Conservation (phyloP, 306 rosid genomes). For the Arachis hypogaea region DNA sequence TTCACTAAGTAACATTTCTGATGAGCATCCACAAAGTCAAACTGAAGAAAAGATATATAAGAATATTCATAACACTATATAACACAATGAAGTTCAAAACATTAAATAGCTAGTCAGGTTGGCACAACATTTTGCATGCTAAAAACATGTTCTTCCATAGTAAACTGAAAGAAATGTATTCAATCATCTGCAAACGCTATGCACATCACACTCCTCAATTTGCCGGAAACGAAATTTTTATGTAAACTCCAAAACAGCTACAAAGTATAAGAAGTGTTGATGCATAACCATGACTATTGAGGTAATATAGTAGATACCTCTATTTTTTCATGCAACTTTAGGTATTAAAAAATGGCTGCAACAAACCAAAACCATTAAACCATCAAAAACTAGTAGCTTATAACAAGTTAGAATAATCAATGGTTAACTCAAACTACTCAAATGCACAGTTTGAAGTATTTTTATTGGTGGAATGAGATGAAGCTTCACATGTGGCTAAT, state of each 20-base stretch:
- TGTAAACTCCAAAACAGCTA: slow-evolving; percentile 12
- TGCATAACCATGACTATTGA: slow-evolving; percentile 20
- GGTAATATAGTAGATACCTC: slow-evolving; percentile 17
- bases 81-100: slow-evolving; percentile 17
- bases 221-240: slow-evolving; percentile 15
- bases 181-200: slow-evolving; percentile 25
- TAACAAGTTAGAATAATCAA: slow-evolving; percentile 24
- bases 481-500: not conserved
- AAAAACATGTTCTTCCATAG: not conserved
- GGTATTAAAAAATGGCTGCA: not conserved
- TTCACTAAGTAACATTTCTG: slow-evolving; percentile 52
- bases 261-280: slow-evolving; percentile 22
- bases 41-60: slow-evolving; percentile 44
- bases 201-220: slow-evolving; percentile 2
- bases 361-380: slow-evolving; percentile 35
- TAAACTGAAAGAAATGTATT: slow-evolving; percentile 16
- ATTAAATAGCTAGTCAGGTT: slow-evolving; percentile 1
- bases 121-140: slow-evolving; percentile 19
- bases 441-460: not conserved
- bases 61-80: slow-evolving; percentile 36
- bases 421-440: slow-evolving; percentile 19
- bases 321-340: not conserved
- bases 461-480: not conserved
- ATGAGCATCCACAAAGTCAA: slow-evolving; percentile 46
- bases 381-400: slow-evolving; percentile 25